A percentile compares a stretch with the other conserved stretches of the same genome.
These are phyloP conservation scores for Colletotrichum camelliae DNA, from an alignment of 2,329 filamentous ascomycete species.

Conservation along the genomic window DNA sequence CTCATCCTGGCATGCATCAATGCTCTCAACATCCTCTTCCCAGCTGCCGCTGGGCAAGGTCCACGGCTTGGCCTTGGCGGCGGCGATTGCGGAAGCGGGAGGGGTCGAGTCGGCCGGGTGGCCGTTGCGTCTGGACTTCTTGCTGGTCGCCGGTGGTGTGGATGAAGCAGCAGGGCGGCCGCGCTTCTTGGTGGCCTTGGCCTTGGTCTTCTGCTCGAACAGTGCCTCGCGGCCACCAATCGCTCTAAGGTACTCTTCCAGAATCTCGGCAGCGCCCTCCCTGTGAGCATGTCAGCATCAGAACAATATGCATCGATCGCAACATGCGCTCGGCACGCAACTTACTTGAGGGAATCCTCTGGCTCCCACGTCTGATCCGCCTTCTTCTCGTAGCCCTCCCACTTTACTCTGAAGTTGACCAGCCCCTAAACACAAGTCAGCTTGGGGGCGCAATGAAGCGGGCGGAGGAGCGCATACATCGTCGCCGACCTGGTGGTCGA, in stretches of 20 bases:
- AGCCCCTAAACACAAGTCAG: constrained; percentile 42
- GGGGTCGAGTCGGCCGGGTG: constrained; percentile 56
- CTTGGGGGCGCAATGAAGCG: not conserved
- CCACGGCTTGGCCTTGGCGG: constrained; percentile 52
- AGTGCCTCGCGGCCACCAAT: constrained; percentile 69
- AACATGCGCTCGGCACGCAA: not conserved
- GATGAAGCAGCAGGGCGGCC: constrained; percentile 48
- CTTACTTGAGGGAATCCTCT: constrained; percentile 70
- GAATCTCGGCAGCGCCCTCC: constrained; percentile 62
- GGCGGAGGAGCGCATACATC: constrained; percentile 44
- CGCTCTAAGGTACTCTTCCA: constrained; percentile 67
- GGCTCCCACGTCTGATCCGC: constrained; percentile 81
- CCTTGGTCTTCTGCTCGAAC: constrained; percentile 54
- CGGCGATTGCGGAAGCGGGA: constrained; percentile 44
- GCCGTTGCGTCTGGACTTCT: constrained; percentile 53
- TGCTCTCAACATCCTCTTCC: constrained; percentile 74
- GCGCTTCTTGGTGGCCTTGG: constrained; percentile 62
- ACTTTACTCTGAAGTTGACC: constrained; percentile 75
- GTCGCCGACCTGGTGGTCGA: constrained; percentile 66
- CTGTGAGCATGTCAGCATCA: constrained; percentile 35
- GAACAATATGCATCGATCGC: not conserved
- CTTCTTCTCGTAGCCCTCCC: constrained; percentile 77
- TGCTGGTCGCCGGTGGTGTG: constrained; percentile 42
- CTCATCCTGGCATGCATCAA: constrained; percentile 76
- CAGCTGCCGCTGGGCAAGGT: constrained; percentile 75